Base-by-base conservation (phyloP, 129 eudicot species). In the Gnaphalium uliginosum region DNA sequence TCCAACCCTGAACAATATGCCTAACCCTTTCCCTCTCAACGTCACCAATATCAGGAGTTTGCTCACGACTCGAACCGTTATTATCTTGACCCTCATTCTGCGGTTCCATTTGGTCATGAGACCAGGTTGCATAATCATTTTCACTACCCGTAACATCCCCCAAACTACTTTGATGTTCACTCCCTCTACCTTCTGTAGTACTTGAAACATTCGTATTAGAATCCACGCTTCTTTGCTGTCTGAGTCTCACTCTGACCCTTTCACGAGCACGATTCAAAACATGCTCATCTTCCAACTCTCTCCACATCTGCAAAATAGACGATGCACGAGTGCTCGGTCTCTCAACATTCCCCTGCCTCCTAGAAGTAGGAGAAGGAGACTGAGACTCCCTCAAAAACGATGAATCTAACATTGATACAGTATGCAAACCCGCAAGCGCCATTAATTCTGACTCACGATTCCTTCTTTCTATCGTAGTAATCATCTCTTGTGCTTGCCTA, bases 1-100 rank as follows among this genome's bases (percentile, higher is more conserved):
- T 89, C 99, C 99, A 95, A 48, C 97, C 99, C 81, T 94, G 87
- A 21, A 85, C 99, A 69, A 95, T 89, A 29, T 95, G 96, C 83
- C 99, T 95, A 67, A 95, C 99, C 77, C 99, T 91, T 82, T 95
- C 99, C 87, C 97, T 86, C 63, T 95, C 99, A 19, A 87, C 97
- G 72, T 94, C 97, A 57, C 96, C 99, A 32, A 91, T 86, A 80
- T 95, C 99, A 63, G 99, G 97, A 81, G 99, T 91, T 64, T 81
- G 94, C 76, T 95, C 99, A 63, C 92, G 88, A 64, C 92, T 91
- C 32, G 96, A 91, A 67, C 60, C 73, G 1, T 82, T 84, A 64
- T 64, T 79, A 54, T 84, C 96, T 60, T 79, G 84, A 68, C 66
- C 85, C 56, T 70, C 88, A 53, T 75, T 84, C 33, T 56, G 95